Percentiles rank a stretch among this genome's conserved stretches.
phyloP scores from a whole-genome alignment of 1,284 basidiomycete species.

The Sphaerobolus stellatus region DNA sequence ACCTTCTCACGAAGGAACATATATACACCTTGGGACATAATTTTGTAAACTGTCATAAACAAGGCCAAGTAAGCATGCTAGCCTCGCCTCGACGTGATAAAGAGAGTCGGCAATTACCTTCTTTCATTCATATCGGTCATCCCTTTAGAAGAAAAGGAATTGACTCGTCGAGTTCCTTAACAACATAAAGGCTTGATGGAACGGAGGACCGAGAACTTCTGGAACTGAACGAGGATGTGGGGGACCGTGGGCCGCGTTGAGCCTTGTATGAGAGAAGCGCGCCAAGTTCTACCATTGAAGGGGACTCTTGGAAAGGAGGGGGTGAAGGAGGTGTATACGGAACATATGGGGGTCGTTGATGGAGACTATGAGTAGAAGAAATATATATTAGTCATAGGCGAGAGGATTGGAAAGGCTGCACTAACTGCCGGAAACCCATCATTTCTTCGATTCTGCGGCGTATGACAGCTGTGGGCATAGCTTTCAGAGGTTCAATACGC shows the following conservation, averaged over 20 bases:
- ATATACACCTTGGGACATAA: too few relatives aligned
- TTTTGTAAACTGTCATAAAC: too few relatives aligned
- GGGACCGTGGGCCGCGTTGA: slow-evolving; percentile 2
- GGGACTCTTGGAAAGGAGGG: background rate
- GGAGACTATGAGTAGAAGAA: background rate
- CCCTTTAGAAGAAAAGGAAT: too few relatives aligned
- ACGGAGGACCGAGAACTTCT: slow-evolving; percentile 7
- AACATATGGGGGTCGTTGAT: background rate
- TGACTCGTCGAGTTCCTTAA: slow-evolving; percentile 10
- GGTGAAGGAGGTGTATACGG: background rate
- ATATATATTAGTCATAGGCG: background rate
- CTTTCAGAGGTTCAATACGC: slow-evolving; percentile 2
- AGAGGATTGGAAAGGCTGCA: background rate
- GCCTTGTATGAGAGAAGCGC: background rate
- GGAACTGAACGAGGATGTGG: slow-evolving; percentile 11
- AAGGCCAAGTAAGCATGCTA: too few relatives aligned
- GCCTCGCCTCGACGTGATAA: too few relatives aligned
- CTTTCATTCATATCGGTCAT: too few relatives aligned
- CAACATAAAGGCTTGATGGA: slow-evolving; percentile 3
- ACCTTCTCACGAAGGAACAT: too few relatives aligned
- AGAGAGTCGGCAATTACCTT: too few relatives aligned
- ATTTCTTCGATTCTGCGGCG: slow-evolving; percentile 12
- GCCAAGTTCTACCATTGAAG: background rate
- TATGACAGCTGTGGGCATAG: background rate
- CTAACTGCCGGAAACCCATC: slow-evolving; percentile 14